Base-by-base conservation (phyloP, 73 alveolate genomes). In the Diophrys sp. region DNA sequence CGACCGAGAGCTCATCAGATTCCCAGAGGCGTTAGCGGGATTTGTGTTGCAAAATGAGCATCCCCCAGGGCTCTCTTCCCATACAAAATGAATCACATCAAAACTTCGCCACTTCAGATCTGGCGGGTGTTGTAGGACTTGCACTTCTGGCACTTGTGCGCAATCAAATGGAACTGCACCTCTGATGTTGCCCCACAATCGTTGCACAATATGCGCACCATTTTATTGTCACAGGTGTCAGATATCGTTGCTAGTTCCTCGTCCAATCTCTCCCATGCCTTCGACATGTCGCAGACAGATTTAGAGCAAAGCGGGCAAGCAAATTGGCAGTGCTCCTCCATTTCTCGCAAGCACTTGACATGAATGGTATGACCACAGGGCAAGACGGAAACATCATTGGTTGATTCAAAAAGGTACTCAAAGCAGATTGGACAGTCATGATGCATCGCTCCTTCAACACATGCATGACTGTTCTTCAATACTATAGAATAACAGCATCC, bases 341-440 rank as follows among this genome's bases (percentile, higher is more conserved):
- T 69, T 33, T 86, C 86, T 31, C 73, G 70, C 25, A 80, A 82
- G 86, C 96, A 90, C 24, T 81, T 83, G 75, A 77, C 75, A 66
- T 90, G 96, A 44, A 90, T 71, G 29, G 93, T 78, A 79, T 90
- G 96, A 14, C 92, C 92, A 72, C 96, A 90, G 55, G 77, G 68
- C 30, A 90, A 67, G 32, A 85, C 71, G 56, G 83, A 75, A 28
- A 83, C 83, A 34, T 78, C 78, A 24, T 82, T 86, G 23, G 62
- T 55, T 0, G 91, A 83, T 31, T 81, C 78, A 70, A 79, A 87
- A 33, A 74, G 71, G 29, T 83, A 91, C 79, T 78, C 73, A 44
- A 85, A 34, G 80, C 96, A 90, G 33, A 90, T 80, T 29, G 94
- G 92, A 31, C 96, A 90, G 79, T 87, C 78, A 24, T 87, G 85